Base-by-base conservation (phyloP, 225 moss, liverwort and hornwort species). In the Ulota crispa region DNA sequence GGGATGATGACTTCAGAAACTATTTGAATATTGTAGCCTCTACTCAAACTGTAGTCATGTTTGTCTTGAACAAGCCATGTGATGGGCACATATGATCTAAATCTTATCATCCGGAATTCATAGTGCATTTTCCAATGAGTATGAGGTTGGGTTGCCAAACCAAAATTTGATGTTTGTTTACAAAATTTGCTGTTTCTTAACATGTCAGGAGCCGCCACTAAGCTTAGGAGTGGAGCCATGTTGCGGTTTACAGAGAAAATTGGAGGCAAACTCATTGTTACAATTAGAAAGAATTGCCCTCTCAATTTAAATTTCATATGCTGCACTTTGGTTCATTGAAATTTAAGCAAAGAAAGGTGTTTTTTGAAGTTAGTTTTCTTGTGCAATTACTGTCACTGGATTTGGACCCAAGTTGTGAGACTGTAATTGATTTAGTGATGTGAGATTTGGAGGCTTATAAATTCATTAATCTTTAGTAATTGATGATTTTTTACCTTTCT, bases 11-110 rank as follows among this genome's bases (percentile, higher is more conserved):
- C 50, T 82, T 99, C 54, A 80, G 78, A 75, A 77, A 28, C 27
- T 99, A 86, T 62, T 81, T 96, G 52, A 78, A 87, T 7, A 68
- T 9, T 3, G 84, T 92, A 5, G 57, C 92, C 34, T 59, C 86
- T 6, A 83, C 69, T 18, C 61, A 71, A 12, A 91, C 93, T 27
- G 93, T 93, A 70, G 90, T 89, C 55, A 76, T 97, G n/a, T 85
- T 95, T 76, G 90, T 92, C 64, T 50, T 90, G 21, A 91, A 75
- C n/a, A 20, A 78, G 21, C 27, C 56, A 76, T 24, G 23, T 68
- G 59, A 66, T 36, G 69, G 32, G 56, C 42, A 41, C 16, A 36
- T 30, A 31, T 64, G 64, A 75, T 27, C 50, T 34, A 32, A 39
- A 72, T 14, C 67, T 39, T 14, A 16, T 71, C 3, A 41, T 57